Evolutionary conservation across 129 eudicot species (phyloP), one percentile per base, ranked within the genome.

Genomic region (Mikania micrantha): DNA sequence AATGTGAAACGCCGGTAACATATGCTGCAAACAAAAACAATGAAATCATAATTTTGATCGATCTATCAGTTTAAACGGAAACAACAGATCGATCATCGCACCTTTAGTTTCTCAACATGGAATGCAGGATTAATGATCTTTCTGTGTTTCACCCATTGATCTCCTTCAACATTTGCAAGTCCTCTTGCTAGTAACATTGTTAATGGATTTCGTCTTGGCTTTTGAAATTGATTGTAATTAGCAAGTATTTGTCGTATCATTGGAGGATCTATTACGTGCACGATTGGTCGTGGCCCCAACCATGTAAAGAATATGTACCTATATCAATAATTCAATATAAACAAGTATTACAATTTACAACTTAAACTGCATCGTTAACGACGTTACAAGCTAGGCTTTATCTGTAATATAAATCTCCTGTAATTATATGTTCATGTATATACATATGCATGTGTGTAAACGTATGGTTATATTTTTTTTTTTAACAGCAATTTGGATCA

Each of bases 121-220:
- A 72, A 62, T 7, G 70, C 70, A 53, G 73, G 77, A 39, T 71
- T 77, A 59, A 77, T 65, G 8, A 78, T 65, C 31, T 65, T 72
- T 58, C 78, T 66, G 16, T 72, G 74, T 78, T 78, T 73, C 21
- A 42, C 74, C 82, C 82, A 78, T 59, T 78, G 57, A 42, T 78
- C 69, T 13, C 69, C 74, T 6, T 78, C 82, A 49, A 32, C 52
- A 12, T 50, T 66, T 32, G 42, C 77, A 7, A 78, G 41, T 5
- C 82, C 82, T 50, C 17, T 65, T 7, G 56, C 58, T 15, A 78
- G 35, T 70, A 64, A 3, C 56, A 36, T 66, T 4, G 60, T n/a
- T 24, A 72, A 35, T 6, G 82, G 82, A 48, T 78, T 74, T 1
- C 78, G 65, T 64, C 64, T 45, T 44, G 34, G 36, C 63, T 62